Evolutionary conservation across 768 basidiomycete species (phyloP).

Genomic region (Dacryopinax spathularia): DNA sequence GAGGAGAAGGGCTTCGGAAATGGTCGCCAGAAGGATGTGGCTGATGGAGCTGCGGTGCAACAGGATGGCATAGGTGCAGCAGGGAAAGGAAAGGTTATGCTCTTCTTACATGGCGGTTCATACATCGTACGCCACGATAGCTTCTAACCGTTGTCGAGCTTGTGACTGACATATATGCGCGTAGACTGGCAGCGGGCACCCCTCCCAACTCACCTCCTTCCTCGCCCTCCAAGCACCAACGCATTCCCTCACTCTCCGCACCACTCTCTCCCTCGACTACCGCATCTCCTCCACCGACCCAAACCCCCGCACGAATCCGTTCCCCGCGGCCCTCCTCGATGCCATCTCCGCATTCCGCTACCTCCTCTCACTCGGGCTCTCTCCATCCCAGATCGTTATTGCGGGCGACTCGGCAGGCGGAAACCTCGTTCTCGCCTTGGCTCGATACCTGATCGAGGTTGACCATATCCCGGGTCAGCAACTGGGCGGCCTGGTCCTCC

Average conservation of each 20-base stretch:
- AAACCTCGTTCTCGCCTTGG: constrained; percentile 33
- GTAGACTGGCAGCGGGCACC: constrained; percentile 5
- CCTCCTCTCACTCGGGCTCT: constrained; percentile 11
- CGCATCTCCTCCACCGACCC: constrained; percentile 9
- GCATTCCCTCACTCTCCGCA: constrained; percentile 22
- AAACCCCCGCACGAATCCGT: constrained; percentile 4
- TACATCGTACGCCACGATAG: constrained; percentile 9
- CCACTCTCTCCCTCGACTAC: constrained; percentile 10
- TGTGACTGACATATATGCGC: not conserved
- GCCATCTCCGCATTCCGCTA: constrained; percentile 12
- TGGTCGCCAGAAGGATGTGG: not conserved
- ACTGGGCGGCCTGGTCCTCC: not conserved
- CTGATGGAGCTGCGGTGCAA: not conserved
- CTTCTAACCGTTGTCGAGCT: not conserved
- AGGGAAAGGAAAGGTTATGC: constrained; percentile 14
- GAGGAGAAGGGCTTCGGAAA: no score
- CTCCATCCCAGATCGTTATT: constrained; percentile 11
- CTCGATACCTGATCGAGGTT: constrained; percentile 38
- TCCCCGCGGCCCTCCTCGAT: constrained; percentile 14
- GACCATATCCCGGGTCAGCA: not conserved
- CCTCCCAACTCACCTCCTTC: constrained; percentile 28
- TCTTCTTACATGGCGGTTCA: constrained; percentile 12
- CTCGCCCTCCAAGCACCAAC: constrained; percentile 36
- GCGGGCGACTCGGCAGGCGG: constrained; percentile 16
- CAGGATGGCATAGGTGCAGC: not conserved